These are phyloP conservation scores for Cicer yamashitae DNA, from an alignment of 306 rosid species.

Conservation along the genomic window DNA sequence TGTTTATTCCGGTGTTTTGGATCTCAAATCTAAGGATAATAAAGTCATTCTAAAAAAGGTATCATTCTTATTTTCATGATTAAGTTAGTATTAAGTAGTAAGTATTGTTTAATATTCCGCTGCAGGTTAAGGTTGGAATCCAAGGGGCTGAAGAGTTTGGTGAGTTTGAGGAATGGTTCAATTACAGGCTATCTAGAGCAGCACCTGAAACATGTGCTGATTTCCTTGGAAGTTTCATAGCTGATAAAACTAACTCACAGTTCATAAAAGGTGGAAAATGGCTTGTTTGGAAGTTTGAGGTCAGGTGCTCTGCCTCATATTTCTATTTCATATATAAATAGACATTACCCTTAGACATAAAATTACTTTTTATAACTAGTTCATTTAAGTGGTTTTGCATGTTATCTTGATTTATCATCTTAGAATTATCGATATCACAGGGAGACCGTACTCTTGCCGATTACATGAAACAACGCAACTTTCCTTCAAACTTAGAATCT, in stretches of 20 bases:
- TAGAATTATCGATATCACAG: conserved; percentile 53
- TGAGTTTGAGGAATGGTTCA: conserved; percentile 92
- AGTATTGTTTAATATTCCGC: no score
- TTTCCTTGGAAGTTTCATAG: conserved; percentile 90
- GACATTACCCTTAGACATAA: conserved; percentile 9
- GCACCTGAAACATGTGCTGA: conserved; percentile 98
- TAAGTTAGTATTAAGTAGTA: no score
- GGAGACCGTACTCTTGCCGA: conserved; percentile 87
- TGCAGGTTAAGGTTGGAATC: conserved; percentile 78
- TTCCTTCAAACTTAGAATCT: conserved; percentile 85
- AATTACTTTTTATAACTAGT: conserved; percentile 9
- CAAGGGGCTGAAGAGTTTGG: conserved; percentile 83
- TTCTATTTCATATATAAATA: conserved; percentile 23
- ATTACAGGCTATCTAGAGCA: conserved; percentile 93
- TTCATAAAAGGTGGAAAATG: conserved; percentile 91
- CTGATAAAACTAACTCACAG: conserved; percentile 66
- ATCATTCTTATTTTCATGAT: background rate
- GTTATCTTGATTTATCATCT: conserved; percentile 35
- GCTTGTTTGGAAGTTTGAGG: conserved; percentile 99
- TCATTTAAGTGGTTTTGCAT: conserved; percentile 22
- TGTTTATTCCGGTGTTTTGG: conserved; percentile 80
- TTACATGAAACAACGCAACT: conserved; percentile 80
- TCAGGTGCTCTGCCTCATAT: conserved; percentile 65
- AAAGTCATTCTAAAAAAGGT: conserved; percentile 95
- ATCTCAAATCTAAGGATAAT: conserved; percentile 66